Evolutionary conservation across 2,329 filamentous ascomycete species (phyloP).

Genomic region (Ceratocystiopsis brevicomis): DNA sequence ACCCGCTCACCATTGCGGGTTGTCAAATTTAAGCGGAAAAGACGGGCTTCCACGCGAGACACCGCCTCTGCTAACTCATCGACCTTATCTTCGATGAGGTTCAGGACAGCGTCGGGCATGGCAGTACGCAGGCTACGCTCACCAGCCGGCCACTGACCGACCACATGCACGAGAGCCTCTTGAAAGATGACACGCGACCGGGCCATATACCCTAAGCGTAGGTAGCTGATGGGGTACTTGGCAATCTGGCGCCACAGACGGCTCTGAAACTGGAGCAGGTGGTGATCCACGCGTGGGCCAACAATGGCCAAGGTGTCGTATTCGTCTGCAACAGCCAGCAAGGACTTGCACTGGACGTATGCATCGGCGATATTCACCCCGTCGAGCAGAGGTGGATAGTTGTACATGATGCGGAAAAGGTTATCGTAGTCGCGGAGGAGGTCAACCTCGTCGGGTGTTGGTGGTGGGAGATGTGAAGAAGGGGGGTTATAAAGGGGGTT

Average conservation of each 20-base stretch:
- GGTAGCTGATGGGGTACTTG: constrained; percentile 83
- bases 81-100: constrained; percentile 87
- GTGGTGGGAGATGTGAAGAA: constrained; percentile 17
- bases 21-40: constrained; percentile 65
- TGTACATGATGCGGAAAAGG: constrained; percentile 89
- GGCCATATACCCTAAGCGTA: constrained; percentile 74
- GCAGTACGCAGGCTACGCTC: constrained; percentile 57
- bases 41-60: constrained; percentile 55
- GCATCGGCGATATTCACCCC: constrained; percentile 77
- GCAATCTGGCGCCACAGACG: constrained; percentile 90
- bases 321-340: constrained; percentile 77
- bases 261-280: constrained; percentile 78
- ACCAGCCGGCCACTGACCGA: constrained; percentile 79
- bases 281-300: constrained; percentile 79
- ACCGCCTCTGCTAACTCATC: constrained; percentile 78
- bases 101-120: constrained; percentile 58
- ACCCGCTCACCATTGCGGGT: constrained; percentile 70
- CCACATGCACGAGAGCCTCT: constrained; percentile 81
- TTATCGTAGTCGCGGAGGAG: constrained; percentile 87
- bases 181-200: constrained; percentile 68
- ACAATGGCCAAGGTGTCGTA: constrained; percentile 82
- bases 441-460: constrained; percentile 48
- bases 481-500: constrained; percentile 3
- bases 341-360: constrained; percentile 83
- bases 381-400: constrained; percentile 68